These are phyloP conservation scores for Alternaria hordeiaustralica DNA, from an alignment of 2,329 filamentous ascomycete species.

Conservation along the genomic window DNA sequence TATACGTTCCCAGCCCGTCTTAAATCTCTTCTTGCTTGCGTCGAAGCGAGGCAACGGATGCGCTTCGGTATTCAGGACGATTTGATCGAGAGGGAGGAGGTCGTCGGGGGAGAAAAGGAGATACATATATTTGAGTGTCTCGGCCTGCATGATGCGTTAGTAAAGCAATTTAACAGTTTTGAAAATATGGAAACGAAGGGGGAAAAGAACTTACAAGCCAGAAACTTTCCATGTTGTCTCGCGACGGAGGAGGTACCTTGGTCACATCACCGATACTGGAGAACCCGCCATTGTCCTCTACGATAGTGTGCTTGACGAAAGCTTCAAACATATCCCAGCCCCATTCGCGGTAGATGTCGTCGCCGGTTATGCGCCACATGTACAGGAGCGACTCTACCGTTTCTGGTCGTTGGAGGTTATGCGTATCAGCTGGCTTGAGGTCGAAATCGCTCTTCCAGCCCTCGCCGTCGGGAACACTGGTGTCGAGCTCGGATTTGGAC, in stretches of 20 bases:
- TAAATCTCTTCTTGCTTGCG: constrained; percentile 72
- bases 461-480: constrained; percentile 52
- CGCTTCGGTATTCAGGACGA: constrained; percentile 96
- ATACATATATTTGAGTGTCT: constrained; percentile 98
- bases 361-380: constrained; percentile 97
- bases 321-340: constrained; percentile 98
- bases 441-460: constrained; percentile 79
- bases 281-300: constrained; percentile 80
- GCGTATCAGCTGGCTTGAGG: constrained; percentile 80
- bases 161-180: neutral
- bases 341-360: constrained; percentile 89
- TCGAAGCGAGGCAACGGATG: constrained; percentile 90
- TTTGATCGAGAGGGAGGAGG: constrained; percentile 80
- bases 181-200: neutral
- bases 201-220: constrained; percentile 74
- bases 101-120: constrained; percentile 87
- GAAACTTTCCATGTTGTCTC: constrained; percentile 98
- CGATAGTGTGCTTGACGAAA: constrained; percentile 84
- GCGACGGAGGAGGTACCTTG: constrained; percentile 68
- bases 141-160: constrained; percentile 64
- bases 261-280: constrained; percentile 80
- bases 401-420: constrained; percentile 95
- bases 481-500: constrained; percentile 50
- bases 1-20: constrained; percentile 81
- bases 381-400: constrained; percentile 97